Base-by-base conservation (phyloP, 768 basidiomycete genomes). In the Leccinum subgranulosum region DNA sequence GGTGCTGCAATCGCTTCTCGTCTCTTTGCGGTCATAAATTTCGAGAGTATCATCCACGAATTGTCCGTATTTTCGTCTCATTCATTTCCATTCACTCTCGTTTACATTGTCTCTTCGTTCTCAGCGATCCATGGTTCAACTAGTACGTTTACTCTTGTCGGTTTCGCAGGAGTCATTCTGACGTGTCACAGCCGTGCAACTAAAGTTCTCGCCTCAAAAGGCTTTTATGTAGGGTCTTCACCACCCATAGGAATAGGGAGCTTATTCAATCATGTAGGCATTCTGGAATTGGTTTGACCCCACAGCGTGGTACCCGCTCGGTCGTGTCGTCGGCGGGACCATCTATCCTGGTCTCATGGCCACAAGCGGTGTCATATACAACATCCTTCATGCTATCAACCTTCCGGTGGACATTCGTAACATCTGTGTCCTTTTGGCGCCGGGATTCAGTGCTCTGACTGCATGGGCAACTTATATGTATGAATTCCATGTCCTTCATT, bases 281-380 rank as follows among this genome's bases (percentile, higher is more conserved):
- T 98, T 99, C 77, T 99, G 97, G 97, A 99, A 99, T 70, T 99
- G 97, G 97, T 99, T 99, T 71, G 97, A 99, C 75, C 95, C 95
- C 21, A 97, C 96, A 4, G 96, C 96, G 64, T 99, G 97, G 97
- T 98, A 99, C 67, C 97, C 97, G 11, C 85, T 99, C 0, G 97
- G 97, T 47, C 93, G 97, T 66, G 94, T 97, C 51, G 97, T 98
- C 46, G 97, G 97, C 53, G 96, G 96, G 51, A 99, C 97, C 14
- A 91, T 99, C 66, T 99, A 98, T 70, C 97, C 97, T 17, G 97
- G 97, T 60, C 78, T 98, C 39, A 99, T 98, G 97, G 93, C 92
- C 27, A 99, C 97, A 23, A 93, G 93, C 63, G 97, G 96, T 53
- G 86, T 98, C 66, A 99, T 99, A 69, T 98, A 94, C 82, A 94